Conservation (phyloP, 2,329 filamentous ascomycete species). For the Chrysoporthe cubensis region DNA sequence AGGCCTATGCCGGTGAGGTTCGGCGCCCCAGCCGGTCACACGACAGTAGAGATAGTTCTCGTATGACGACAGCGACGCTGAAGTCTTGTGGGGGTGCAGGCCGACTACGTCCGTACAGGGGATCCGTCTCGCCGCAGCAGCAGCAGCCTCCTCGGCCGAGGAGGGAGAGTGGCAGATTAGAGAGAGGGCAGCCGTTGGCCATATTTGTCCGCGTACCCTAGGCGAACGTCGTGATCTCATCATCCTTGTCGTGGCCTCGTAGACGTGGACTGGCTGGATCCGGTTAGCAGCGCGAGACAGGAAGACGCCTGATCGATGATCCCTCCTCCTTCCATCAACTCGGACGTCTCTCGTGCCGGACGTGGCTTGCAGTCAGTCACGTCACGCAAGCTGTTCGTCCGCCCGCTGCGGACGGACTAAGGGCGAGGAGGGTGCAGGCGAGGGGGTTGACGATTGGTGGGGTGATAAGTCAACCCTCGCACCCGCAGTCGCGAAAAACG, state of each 20-base stretch:
- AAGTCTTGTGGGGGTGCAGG: not conserved
- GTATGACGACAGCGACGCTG: not conserved
- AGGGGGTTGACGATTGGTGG: conserved; percentile 18
- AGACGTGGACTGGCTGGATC: not conserved
- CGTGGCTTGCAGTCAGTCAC: conserved; percentile 18
- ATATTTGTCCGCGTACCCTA: not conserved
- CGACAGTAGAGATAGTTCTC: too few species aligned
- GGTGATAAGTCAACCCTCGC: not conserved
- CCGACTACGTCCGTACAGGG: not conserved
- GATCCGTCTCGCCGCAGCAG: not conserved
- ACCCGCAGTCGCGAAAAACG: conserved; percentile 21
- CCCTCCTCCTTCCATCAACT: not conserved
- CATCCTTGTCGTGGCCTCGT: not conserved
- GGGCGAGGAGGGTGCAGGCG: not conserved
- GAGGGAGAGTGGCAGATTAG: conserved; percentile 12
- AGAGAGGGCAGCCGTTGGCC: not conserved
- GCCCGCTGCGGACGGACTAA: conserved; percentile 14
- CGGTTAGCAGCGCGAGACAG: conserved; percentile 2
- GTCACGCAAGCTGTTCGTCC: conserved; percentile 13
- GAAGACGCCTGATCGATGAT: not conserved
- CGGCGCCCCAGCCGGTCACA: not conserved
- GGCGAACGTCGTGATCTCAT: not conserved
- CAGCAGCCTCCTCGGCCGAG: conserved; percentile 12
- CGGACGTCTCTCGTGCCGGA: not conserved
- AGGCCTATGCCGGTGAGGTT: not conserved